A percentile compares a stretch with the other conserved stretches of the same genome.
Evolutionary conservation across 2,329 filamentous ascomycete genomes (phyloP).

Genomic region (Fusarium agapanthi): DNA sequence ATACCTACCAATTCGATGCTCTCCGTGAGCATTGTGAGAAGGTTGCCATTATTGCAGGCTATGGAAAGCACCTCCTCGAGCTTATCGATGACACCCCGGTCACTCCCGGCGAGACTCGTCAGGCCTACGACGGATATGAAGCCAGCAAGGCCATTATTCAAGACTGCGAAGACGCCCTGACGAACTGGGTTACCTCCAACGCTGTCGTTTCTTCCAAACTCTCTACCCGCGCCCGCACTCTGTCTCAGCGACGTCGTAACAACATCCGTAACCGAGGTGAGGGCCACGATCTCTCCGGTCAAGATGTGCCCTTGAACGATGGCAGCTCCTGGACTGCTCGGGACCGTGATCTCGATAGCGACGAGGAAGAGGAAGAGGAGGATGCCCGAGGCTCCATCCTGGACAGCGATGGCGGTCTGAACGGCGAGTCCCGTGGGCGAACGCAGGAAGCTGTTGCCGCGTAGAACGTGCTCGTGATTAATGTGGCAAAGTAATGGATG

Average conservation of each 20-base stretch:
- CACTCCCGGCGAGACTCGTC: slow-evolving; percentile 93
- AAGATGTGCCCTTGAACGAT: slow-evolving; percentile 82
- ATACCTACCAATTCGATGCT: slow-evolving; percentile 97
- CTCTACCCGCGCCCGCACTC: slow-evolving; percentile 84
- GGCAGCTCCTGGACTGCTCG: slow-evolving; percentile 87
- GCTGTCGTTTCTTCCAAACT: slow-evolving; percentile 89
- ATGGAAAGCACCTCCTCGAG: slow-evolving; percentile 97
- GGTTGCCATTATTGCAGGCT: slow-evolving; percentile 96
- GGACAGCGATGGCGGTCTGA: slow-evolving; percentile 62
- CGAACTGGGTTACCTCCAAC: slow-evolving; percentile 94
- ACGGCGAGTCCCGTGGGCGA: slow-evolving; percentile 66
- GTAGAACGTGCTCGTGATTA: slow-evolving; percentile 42
- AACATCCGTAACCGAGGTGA: slow-evolving; percentile 74
- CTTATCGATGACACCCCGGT: slow-evolving; percentile 96
- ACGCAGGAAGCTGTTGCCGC: slow-evolving; percentile 61
- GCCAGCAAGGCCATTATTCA: slow-evolving; percentile 99
- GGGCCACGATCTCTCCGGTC: slow-evolving; percentile 81
- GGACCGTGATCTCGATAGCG: slow-evolving; percentile 68
- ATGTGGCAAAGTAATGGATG: slow-evolving; percentile 1
- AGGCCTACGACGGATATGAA: slow-evolving; percentile 97
- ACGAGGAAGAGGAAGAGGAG: slow-evolving; percentile 72
- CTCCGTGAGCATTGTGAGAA: slow-evolving; percentile 98
- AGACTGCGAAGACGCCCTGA: slow-evolving; percentile 96
- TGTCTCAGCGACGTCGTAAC: slow-evolving; percentile 84
- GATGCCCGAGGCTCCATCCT: slow-evolving; percentile 58